Conservation (phyloP, 164 flowering plant genomes). For the Macadamia tetraphylla region DNA sequence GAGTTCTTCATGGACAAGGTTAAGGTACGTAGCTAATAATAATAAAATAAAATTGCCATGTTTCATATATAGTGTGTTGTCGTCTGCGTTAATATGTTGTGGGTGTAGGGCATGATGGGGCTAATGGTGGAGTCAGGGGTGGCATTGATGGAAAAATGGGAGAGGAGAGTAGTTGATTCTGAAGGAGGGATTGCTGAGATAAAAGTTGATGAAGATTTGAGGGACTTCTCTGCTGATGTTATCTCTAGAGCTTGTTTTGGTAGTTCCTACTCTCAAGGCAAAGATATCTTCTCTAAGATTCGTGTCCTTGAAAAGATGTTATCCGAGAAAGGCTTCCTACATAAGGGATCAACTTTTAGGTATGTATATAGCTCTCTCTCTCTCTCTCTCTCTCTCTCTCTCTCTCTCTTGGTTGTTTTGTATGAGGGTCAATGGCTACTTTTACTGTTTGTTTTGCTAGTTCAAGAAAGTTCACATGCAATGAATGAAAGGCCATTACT, state of each 20-base stretch:
- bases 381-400: too few relatives aligned
- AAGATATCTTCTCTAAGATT: conserved; percentile 20
- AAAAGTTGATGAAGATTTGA: conserved; percentile 27
- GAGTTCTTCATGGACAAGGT: conserved; percentile 35
- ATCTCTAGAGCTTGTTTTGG: conserved; percentile 31
- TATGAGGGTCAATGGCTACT: too few relatives aligned
- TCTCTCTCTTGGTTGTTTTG: too few relatives aligned
- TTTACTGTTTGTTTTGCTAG: too few relatives aligned
- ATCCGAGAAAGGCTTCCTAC: conserved; percentile 14
- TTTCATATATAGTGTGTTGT: too few relatives aligned
- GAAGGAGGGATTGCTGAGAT: conserved; percentile 13
- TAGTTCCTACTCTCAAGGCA: conserved; percentile 19
- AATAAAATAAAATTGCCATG: too few relatives aligned
- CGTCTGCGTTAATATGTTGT: neutral
- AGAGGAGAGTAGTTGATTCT: conserved; percentile 15
- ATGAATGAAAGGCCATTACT: too few relatives aligned
- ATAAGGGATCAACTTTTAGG: conserved; percentile 34
- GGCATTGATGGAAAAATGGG: conserved; percentile 32
- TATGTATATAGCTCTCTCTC: neutral
- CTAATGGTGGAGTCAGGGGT: conserved; percentile 32
- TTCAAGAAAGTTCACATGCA: too few relatives aligned
- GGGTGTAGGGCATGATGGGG: conserved; percentile 31
- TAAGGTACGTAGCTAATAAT: conserved; percentile 20
- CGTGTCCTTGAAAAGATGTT: conserved; percentile 20
- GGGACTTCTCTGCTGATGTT: conserved; percentile 30